phyloP scores from a whole-genome alignment of 345 rosid genomes.

The Odontarrhena argentea region DNA sequence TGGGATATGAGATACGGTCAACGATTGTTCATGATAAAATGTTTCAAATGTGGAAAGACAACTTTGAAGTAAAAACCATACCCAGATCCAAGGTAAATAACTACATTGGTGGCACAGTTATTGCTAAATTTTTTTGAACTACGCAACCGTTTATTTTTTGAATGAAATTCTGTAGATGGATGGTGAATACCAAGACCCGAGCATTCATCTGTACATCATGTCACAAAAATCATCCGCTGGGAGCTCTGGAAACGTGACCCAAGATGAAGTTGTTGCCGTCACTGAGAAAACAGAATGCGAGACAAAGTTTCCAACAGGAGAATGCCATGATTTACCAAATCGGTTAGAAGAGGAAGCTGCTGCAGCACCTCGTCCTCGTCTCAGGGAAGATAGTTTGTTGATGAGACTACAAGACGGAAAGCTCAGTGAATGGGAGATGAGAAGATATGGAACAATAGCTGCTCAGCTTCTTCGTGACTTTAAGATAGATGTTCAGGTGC shows the following conservation, averaged over 20 bases:
- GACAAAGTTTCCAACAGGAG: slow-evolving; percentile 23
- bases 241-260: slow-evolving; percentile 29
- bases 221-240: slow-evolving; percentile 47
- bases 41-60: slow-evolving; percentile 77
- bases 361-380: slow-evolving; percentile 34
- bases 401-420: slow-evolving; percentile 48
- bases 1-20: slow-evolving; percentile 93
- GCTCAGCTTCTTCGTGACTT: slow-evolving; percentile 87
- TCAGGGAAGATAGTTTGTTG: slow-evolving; percentile 40
- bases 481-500: slow-evolving; percentile 49
- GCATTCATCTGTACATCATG: slow-evolving; percentile 87
- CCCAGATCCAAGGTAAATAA: slow-evolving; percentile 66
- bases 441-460: slow-evolving; percentile 86
- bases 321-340: slow-evolving; percentile 25
- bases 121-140: slow-evolving; percentile 11
- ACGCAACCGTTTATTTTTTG: background rate
- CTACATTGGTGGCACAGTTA: slow-evolving; percentile 4
- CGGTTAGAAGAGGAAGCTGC: slow-evolving; percentile 23
- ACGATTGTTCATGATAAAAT: slow-evolving; percentile 82
- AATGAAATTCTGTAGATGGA: slow-evolving; percentile 68
- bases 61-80: slow-evolving; percentile 75
- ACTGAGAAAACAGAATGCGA: slow-evolving; percentile 31
- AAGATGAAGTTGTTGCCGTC: slow-evolving; percentile 39
- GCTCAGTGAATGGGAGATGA: slow-evolving; percentile 87
- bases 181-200: slow-evolving; percentile 74